A percentile compares a stretch with the other conserved stretches of the same genome.
Conservation (phyloP, 306 rosid species). For the Acacia crassicarpa region DNA sequence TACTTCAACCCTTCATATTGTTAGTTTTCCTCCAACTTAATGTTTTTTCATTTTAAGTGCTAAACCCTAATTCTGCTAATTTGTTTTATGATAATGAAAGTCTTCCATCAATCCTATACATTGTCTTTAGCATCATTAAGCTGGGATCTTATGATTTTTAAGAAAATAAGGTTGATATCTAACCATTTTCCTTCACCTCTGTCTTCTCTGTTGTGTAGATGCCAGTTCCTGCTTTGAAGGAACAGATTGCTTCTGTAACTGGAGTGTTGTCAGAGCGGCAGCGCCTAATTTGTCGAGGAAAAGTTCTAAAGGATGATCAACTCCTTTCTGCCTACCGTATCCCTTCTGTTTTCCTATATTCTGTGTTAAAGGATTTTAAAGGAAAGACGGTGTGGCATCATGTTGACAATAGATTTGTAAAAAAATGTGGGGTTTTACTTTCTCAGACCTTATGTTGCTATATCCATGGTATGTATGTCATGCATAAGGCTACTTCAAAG, state of each 20-base stretch:
- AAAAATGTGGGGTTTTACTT: slow-evolving; percentile 19
- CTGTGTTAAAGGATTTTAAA: slow-evolving; percentile 22
- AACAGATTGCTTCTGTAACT: slow-evolving; percentile 56
- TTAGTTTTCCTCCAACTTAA: background rate
- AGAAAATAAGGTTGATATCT: slow-evolving; percentile 13
- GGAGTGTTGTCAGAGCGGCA: slow-evolving; percentile 55
- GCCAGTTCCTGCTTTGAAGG: slow-evolving; percentile 72
- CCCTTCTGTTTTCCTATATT: slow-evolving; percentile 36
- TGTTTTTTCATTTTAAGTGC: background rate
- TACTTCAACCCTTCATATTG: background rate
- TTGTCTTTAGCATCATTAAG: slow-evolving; percentile 25
- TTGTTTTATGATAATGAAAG: slow-evolving; percentile 14
- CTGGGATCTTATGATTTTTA: slow-evolving; percentile 11
- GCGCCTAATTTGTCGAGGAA: slow-evolving; percentile 57
- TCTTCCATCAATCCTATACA: slow-evolving; percentile 3
- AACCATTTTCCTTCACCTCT: slow-evolving; percentile 4
- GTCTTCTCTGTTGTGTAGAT: slow-evolving; percentile 57
- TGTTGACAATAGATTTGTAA: slow-evolving; percentile 8
- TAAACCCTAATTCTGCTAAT: background rate
- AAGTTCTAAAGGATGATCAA: slow-evolving; percentile 58
- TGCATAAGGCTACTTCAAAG: background rate
- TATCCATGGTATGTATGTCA: background rate
- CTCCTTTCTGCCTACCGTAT: slow-evolving; percentile 62
- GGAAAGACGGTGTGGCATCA: slow-evolving; percentile 13
- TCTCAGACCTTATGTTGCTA: background rate